Base-by-base conservation (phyloP, 306 rosid genomes). In the Vachellia pachyceras region DNA sequence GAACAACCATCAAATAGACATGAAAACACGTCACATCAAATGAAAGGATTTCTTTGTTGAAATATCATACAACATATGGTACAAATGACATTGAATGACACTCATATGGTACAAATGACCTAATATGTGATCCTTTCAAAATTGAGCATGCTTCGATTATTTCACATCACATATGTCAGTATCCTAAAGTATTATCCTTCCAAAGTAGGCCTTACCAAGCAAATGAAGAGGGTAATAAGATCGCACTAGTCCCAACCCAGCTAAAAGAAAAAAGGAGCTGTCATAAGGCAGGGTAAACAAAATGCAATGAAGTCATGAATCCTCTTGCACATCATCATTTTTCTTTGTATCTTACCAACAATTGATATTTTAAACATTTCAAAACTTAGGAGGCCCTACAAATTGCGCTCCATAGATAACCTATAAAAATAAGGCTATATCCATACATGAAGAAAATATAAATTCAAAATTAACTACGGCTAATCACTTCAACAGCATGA, bases 331-430 rank as follows among this genome's bases (percentile, higher is more conserved):
- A 3, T 45, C 12, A 45, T 14, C 58, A 45, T 45, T 35, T 11
- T 33, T 79, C 64, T 60, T 54, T 18, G 40, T 46, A 36, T 60
- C 47, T 40, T 46, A 66, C 71, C 46, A 36, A 12, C 46, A 44
- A 61, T 3, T 45, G 65, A 45, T 60, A 5, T 1, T 60, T 69
- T 22, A 80, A 50, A 80, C 72, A 12, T 60, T 69, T 33, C 58
- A 42, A 60, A 36, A 46, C 50, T 39, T 61, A 45, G 35, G 60
- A 71, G 81, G 75, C 54, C 78, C 50, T 40, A 44, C 4, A 25
- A 71, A 81, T 52, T n/a, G 44, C 72, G 23, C 13, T 45, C 47
- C 36, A 82, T 17, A 52, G 23, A 63, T 65, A 49, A 46, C 74
- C 66, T 33, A 64, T 49, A 49, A 15, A 49, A n/a, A 49, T 13